These are phyloP conservation scores for Gnomoniopsis sp. DNA, from an alignment of 2,329 filamentous ascomycete species.

Conservation along the genomic window DNA sequence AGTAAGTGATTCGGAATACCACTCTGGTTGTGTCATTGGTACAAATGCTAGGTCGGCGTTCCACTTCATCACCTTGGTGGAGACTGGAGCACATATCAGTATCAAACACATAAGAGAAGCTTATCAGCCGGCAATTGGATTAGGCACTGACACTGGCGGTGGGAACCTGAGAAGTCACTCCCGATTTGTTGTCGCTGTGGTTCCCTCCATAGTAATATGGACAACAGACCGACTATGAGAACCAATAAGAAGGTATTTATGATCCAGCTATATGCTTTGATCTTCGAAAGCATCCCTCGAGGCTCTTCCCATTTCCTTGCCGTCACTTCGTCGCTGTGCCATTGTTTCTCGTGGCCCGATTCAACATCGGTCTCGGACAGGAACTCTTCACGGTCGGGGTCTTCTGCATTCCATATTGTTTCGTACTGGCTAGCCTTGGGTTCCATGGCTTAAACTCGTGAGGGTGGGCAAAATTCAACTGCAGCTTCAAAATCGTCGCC, in stretches of 20 bases:
- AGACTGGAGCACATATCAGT: conserved; percentile 25
- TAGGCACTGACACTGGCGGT: conserved; percentile 31
- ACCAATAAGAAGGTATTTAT: conserved; percentile 30
- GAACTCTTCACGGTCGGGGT: conserved; percentile 27
- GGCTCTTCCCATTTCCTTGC: conserved; percentile 16
- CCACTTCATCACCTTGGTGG: conserved; percentile 34
- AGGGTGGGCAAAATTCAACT: neutral
- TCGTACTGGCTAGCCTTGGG: conserved; percentile 19
- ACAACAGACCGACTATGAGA: conserved; percentile 27
- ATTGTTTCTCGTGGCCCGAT: conserved; percentile 30
- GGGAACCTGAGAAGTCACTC: conserved; percentile 34
- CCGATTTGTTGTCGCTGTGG: conserved; percentile 31
- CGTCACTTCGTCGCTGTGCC: conserved; percentile 20
- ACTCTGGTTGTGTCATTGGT: conserved; percentile 35
- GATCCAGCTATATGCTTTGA: conserved; percentile 28
- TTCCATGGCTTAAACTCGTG: neutral
- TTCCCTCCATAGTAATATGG: conserved; percentile 20
- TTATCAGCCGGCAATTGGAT: too few relatives aligned
- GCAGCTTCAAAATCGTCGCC: neutral
- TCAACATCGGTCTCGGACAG: conserved; percentile 31
- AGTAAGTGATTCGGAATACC: conserved; percentile 34
- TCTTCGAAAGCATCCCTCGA: conserved; percentile 10
- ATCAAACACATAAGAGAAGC: neutral
- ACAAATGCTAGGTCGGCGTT: conserved; percentile 36
- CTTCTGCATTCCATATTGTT: conserved; percentile 24